Evolutionary conservation across 139 green algal genomes (phyloP).

Genomic region (Coelastrella sp.): DNA sequence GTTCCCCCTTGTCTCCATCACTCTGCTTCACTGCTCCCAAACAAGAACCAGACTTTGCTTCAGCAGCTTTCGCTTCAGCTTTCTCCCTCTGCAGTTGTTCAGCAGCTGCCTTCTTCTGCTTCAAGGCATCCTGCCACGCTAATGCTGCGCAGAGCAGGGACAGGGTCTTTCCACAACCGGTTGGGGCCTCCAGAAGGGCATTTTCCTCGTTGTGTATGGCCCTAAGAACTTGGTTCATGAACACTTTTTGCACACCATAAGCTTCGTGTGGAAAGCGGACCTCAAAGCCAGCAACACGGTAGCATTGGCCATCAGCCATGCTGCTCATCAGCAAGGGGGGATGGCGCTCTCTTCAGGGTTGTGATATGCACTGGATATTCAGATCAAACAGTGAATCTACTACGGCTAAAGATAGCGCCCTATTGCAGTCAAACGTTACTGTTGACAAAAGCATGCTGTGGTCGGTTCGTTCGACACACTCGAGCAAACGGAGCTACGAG

Average conservation of each 20-base stretch:
- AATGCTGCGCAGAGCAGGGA: conserved; percentile 84
- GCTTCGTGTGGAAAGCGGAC: conserved; percentile 81
- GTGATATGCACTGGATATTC: no score
- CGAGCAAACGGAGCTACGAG: no score
- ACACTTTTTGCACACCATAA: conserved; percentile 84
- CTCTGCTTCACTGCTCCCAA: not conserved
- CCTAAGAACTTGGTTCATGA: conserved; percentile 88
- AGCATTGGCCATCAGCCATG: not conserved
- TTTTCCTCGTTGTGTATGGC: conserved; percentile 69
- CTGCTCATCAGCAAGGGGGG: not conserved
- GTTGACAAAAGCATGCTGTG: no score
- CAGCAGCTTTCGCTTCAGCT: not conserved
- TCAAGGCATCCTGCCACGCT: conserved; percentile 48
- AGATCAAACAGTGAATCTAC: no score
- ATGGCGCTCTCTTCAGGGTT: not conserved
- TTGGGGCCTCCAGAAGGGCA: conserved; percentile 66
- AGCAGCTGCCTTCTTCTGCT: conserved; percentile 18
- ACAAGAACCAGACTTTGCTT: conserved; percentile 6
- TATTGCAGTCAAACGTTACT: not conserved
- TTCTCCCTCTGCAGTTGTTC: not conserved
- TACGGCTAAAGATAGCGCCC: no score
- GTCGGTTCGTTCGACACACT: no score
- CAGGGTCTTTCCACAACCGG: conserved; percentile 90
- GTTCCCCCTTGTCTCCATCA: not conserved
- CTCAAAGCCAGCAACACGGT: conserved; percentile 62